phyloP scores from a whole-genome alignment of 2,329 filamentous ascomycete genomes.

The Pyrenochaeta sp. region DNA sequence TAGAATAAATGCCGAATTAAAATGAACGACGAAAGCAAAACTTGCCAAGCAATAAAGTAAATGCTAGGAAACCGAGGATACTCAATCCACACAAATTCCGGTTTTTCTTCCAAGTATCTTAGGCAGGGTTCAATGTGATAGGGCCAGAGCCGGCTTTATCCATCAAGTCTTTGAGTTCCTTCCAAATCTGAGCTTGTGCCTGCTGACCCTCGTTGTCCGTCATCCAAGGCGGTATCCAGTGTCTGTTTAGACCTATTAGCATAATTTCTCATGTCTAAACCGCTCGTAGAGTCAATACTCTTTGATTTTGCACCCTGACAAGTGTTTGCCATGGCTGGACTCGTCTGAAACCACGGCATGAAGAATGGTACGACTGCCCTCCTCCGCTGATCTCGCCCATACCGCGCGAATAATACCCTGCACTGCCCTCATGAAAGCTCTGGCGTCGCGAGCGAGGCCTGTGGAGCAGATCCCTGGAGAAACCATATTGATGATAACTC shows the following conservation, averaged over 20 bases:
- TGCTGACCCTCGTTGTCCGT: conserved; percentile 6
- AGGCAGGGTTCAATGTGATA: no score
- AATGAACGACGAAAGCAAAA: no score
- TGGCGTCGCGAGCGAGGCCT: conserved; percentile 8
- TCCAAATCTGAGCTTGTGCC: conserved; percentile 16
- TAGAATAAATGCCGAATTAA: no score
- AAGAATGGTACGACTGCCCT: conserved; percentile 50
- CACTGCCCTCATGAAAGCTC: conserved; percentile 7
- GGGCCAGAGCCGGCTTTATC: no score
- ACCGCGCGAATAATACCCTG: conserved; percentile 16
- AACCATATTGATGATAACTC: conserved; percentile 39
- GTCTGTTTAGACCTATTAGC: conserved; percentile 3
- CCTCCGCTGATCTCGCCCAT: conserved; percentile 47
- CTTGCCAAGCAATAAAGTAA: no score
- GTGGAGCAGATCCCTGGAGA: conserved; percentile 38
- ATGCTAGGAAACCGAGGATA: no score
- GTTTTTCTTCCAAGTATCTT: no score
- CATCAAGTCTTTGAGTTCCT: conserved; percentile 11
- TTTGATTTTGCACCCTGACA: conserved; percentile 41
- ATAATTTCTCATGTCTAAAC: neutral
- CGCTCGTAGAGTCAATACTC: conserved; percentile 5
- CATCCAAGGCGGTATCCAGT: conserved; percentile 16
- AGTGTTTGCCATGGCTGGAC: conserved; percentile 49
- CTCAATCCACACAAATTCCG: no score
- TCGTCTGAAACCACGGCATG: conserved; percentile 39